Conservation (phyloP, 2,329 filamentous ascomycete species). For the Hansfordia pulvinata region DNA sequence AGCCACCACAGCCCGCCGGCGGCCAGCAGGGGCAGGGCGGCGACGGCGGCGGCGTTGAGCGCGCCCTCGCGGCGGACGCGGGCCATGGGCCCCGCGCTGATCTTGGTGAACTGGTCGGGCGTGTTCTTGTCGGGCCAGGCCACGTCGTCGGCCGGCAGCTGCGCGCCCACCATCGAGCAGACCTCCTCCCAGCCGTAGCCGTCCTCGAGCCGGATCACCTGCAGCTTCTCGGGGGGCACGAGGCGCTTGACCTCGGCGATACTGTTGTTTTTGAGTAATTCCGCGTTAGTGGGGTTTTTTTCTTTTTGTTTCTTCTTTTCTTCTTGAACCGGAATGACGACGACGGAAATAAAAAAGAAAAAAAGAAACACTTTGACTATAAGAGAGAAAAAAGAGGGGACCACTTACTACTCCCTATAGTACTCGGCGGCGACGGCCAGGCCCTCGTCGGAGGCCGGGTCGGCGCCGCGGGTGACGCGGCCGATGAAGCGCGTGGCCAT, state of each 20-base stretch:
- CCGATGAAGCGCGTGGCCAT: conserved; percentile 10
- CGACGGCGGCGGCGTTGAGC: no score
- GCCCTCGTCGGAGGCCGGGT: no score
- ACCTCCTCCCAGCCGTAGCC: conserved; percentile 22
- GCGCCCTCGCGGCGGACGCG: no score
- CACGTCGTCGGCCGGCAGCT: conserved; percentile 14
- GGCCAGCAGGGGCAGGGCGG: no score
- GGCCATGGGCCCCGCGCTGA: no score
- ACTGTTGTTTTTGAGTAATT: conserved; percentile 6
- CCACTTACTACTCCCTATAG: conserved; percentile 4
- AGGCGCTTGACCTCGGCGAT: conserved; percentile 11
- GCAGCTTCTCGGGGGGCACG: conserved; percentile 14
- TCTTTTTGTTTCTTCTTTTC: no score
- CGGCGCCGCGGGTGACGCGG: no score
- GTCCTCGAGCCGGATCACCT: conserved; percentile 18
- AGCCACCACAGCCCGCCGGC: no score
- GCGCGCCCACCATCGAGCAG: conserved; percentile 16
- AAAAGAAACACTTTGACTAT: no score
- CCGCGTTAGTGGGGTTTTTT: no score
- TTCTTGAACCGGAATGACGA: no score
- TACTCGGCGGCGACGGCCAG: conserved; percentile 4
- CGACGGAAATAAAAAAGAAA: no score
- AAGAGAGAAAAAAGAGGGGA: neutral
- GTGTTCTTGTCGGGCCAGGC: conserved; percentile 17
- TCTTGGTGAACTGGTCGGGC: conserved; percentile 13